Evolutionary conservation across 768 basidiomycete species (phyloP).

Genomic region (Serendipita sp.): DNA sequence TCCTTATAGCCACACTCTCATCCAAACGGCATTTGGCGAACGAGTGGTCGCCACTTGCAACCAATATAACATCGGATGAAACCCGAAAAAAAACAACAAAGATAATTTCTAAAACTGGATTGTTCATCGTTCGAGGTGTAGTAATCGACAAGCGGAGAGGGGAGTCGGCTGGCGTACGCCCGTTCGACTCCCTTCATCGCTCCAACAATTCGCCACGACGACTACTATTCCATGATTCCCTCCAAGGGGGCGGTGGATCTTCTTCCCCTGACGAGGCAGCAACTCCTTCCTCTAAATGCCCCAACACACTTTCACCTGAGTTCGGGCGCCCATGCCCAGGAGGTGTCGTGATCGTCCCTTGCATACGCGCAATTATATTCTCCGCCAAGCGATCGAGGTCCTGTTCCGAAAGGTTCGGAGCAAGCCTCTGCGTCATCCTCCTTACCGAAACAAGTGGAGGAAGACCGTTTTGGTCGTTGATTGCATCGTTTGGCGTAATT

Average conservation of each 20-base stretch:
- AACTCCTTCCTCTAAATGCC: background rate
- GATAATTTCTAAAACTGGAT: no score
- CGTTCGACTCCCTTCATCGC: no score
- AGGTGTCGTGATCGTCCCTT: background rate
- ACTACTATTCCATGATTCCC: background rate
- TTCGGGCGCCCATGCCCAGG: background rate
- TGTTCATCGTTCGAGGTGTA: no score
- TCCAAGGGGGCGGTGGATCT: background rate
- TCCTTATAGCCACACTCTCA: no score
- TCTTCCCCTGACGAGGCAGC: background rate
- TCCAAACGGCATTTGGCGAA: no score
- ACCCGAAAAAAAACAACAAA: no score
- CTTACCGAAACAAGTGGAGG: background rate
- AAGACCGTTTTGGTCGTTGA: no score
- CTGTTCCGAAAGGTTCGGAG: background rate
- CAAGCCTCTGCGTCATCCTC: background rate
- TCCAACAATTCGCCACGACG: background rate
- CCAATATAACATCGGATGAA: no score
- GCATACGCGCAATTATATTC: background rate
- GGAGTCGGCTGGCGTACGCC: no score
- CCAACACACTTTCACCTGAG: background rate
- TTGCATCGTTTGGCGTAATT: no score
- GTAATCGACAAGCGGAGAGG: no score
- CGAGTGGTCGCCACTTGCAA: no score
- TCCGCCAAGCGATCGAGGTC: background rate